Base-by-base conservation (phyloP, 768 basidiomycete genomes). In the Trametes cubensis region DNA sequence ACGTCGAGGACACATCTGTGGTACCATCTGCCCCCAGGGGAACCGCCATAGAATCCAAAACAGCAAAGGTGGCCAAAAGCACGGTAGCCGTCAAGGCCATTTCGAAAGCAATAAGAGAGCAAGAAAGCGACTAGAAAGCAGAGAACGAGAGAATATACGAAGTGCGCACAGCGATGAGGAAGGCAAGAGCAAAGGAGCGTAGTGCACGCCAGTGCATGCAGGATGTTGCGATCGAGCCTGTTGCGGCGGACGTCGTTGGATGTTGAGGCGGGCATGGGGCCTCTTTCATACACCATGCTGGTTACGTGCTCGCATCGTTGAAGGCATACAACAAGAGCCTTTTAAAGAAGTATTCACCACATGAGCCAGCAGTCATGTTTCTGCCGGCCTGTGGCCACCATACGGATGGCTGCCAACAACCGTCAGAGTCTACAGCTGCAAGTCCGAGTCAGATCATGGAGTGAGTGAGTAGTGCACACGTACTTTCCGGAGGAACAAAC, bases 71-170 rank as follows among this genome's bases (percentile, higher is more conserved):
- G 8, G 55, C 55, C 44, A 61, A 47, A 26, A 65, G 39, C 28
- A 65, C 44, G n/a, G 56, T 55, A 55, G 60, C 60, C 60, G 39
- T 65, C 60, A 61, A 65, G 55, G 64, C 64, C 64, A 65, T 65
- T 20, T 46, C 55, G 59, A 58, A 58, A 48, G 56, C 50, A 45
- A 42, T 15, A 25, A 6, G 30, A 61, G 10, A 47, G 30, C 48
- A 48, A n/a, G 8, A 30, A 21, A 34, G 28, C 15, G 49, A 21
- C 45, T 7, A 51, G 44, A 38, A 34, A 55, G 57, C 39, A 26
- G 49, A 42, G 39, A 39, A n/a, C 15, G 44, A 45, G 46, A 34
- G 42, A 28, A n/a, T n/a, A 15, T 18, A 34, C 20, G 4, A 26
- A 23, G 30, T 26, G 21, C 34, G 25, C 41, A 34, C 30, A 52